phyloP scores from a whole-genome alignment of 2,329 filamentous ascomycete genomes.

The Thermothelomyces thermophilus region DNA sequence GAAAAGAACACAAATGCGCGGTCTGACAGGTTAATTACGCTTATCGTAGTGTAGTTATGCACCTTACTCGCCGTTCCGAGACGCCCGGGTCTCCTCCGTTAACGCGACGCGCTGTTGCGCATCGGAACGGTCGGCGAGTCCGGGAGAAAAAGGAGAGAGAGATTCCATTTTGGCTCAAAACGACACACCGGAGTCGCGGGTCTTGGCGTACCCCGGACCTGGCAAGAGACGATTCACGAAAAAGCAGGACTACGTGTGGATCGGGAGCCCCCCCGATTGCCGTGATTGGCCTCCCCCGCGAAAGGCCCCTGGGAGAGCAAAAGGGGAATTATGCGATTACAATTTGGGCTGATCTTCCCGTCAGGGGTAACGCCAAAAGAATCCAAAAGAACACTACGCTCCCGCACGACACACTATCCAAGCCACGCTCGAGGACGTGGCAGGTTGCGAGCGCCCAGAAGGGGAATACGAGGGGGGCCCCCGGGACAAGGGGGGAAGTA shows the following conservation, averaged over 20 bases:
- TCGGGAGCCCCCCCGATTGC: slow-evolving; percentile 3
- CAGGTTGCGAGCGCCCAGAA: neutral
- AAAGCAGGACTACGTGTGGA: slow-evolving; percentile 4
- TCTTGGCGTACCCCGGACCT: slow-evolving; percentile 6
- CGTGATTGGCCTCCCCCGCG: slow-evolving; percentile 11
- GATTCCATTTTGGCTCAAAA: neutral
- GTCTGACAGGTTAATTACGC: too few relatives aligned
- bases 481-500: slow-evolving; percentile 1
- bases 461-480: slow-evolving; percentile 9
- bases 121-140: slow-evolving; percentile 1
- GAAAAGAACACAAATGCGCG: too few relatives aligned
- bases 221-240: neutral
- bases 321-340: slow-evolving; percentile 2
- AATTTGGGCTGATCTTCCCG: slow-evolving; percentile 6
- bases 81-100: too few relatives aligned
- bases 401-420: neutral
- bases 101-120: too few relatives aligned
- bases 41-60: too few relatives aligned
- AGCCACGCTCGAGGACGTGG: slow-evolving; percentile 12
- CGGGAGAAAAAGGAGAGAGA: neutral
- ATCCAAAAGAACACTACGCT: too few relatives aligned
- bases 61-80: too few relatives aligned
- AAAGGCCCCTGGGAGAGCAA: neutral
- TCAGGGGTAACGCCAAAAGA: neutral
- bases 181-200: neutral